Percentiles rank a stretch among this genome's conserved stretches.
These are phyloP conservation scores for Puccinia hordei DNA, from an alignment of 1,284 basidiomycete genomes.

Conservation along the genomic window DNA sequence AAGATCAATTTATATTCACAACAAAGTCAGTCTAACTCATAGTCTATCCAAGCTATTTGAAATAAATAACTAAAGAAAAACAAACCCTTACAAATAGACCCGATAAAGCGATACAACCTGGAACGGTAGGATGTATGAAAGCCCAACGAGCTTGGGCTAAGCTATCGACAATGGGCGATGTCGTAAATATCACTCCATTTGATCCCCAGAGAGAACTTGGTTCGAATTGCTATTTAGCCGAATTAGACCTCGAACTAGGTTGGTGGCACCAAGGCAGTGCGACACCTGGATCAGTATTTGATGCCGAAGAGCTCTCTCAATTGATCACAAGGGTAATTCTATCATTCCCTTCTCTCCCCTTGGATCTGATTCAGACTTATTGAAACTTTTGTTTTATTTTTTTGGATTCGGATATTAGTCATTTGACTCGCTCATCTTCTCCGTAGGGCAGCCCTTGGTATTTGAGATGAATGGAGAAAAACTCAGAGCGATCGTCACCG, in stretches of 20 bases:
- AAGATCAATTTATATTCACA: conserved; percentile 71
- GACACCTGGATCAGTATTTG: conserved; percentile 30
- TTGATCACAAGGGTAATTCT: conserved; percentile 33
- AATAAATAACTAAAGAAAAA: neutral
- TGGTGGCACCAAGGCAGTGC: conserved; percentile 26
- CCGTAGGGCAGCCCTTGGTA: conserved; percentile 71
- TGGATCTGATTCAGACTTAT: neutral
- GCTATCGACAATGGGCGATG: conserved; percentile 76
- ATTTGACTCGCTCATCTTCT: conserved; percentile 67
- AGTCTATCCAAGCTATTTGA: neutral
- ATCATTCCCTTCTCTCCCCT: neutral
- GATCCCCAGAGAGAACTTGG: conserved; percentile 65
- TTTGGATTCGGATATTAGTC: conserved; percentile 61
- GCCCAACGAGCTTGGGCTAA: conserved; percentile 73
- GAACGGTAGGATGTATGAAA: conserved; percentile 63
- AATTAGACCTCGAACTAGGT: conserved; percentile 71
- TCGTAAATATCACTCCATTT: conserved; percentile 71
- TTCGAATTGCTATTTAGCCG: conserved; percentile 72
- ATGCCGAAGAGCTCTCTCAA: conserved; percentile 23
- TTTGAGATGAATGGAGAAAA: conserved; percentile 91
- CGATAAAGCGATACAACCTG: conserved; percentile 55
- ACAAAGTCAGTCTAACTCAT: conserved; percentile 66
- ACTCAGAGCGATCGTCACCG: conserved; percentile 73
- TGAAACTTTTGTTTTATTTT: neutral
- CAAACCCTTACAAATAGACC: conserved; percentile 49